Evolutionary conservation across 768 basidiomycete genomes (phyloP).

Genomic region (Mycena venus): DNA sequence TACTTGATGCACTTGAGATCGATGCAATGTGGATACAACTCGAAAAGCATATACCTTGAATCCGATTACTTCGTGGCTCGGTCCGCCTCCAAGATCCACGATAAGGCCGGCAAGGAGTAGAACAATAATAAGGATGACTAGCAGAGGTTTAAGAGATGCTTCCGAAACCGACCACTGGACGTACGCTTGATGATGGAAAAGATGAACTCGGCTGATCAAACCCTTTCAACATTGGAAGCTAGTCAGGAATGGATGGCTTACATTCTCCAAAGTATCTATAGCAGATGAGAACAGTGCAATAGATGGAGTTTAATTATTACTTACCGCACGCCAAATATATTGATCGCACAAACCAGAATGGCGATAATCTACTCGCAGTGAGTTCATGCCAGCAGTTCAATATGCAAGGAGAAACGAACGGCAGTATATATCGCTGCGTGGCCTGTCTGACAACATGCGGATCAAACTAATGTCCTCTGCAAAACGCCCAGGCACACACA

Average conservation of each 20-base stretch:
- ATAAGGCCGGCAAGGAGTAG: conserved; percentile 74
- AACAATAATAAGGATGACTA: conserved; percentile 73
- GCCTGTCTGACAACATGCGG: conserved; percentile 47
- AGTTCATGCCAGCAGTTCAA: not conserved
- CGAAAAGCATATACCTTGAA: conserved; percentile 64
- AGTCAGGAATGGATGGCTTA: conserved; percentile 35
- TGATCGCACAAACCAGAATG: conserved; percentile 70
- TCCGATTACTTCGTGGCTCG: conserved; percentile 73
- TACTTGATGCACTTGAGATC: conserved; percentile 51
- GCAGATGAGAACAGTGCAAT: not conserved
- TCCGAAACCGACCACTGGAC: conserved; percentile 26
- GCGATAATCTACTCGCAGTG: conserved; percentile 55
- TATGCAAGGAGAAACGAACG: conserved; percentile 28
- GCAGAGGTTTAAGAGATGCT: not conserved
- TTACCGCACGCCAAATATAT: conserved; percentile 79
- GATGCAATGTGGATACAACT: conserved; percentile 32
- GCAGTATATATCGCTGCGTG: conserved; percentile 72
- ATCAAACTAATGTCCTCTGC: not conserved
- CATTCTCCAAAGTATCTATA: conserved; percentile 75
- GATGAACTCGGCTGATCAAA: conserved; percentile 68
- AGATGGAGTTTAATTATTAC: conserved; percentile 5
- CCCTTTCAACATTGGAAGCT: not conserved
- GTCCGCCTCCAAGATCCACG: conserved; percentile 85
- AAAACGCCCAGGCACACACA: conserved; percentile 48
- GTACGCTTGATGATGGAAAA: conserved; percentile 77